Evolutionary conservation across 352 stramenopile genomes (phyloP), one percentile per base, ranked within the genome.

Genomic region (Phytopythium montanum): DNA sequence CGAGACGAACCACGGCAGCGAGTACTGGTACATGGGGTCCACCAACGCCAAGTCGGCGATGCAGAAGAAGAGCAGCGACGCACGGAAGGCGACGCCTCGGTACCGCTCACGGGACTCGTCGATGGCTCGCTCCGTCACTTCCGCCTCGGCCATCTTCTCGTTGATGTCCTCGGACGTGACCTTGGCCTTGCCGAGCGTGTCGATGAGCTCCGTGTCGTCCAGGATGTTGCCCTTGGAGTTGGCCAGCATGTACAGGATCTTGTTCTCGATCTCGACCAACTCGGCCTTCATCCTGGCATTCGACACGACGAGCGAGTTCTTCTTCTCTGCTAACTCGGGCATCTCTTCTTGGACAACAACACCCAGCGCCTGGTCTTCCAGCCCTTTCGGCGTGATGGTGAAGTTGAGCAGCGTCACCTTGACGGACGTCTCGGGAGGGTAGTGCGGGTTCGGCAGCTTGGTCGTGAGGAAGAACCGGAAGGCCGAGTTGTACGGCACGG

Each of bases 391-490:
- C 0, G 91, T 98, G 61, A 98, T 97, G 14, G 92, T 95, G 41
- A 97, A 98, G 69, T 98, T 98, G 26, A 98, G 68, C 26, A 98
- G 63, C 3, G 82, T 96, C 6, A 97, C 91, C 70, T 98, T 97
- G 25, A 97, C 90, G 1, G 87, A 97, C 7, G 92, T 94, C 54
- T 98, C 92, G 0, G 92, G 92, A 4, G 92, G 85, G 52, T 97
- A 98, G 65, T 98, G 92, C 10, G 92, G 92, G 59, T 98, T 98
- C 5, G 87, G 84, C 29, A 98, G 73, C 65, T 97, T 97, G 12
- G 92, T 97, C 3, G 92, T 98, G 80, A 98, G 96, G 70, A 94
- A 97, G 63, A 98, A 97, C 0, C 86, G 78, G 58, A 98, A 98
- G 2, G 72, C 70, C 18, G 80, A 58, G 65, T 97, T 96, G 74